Evolutionary conservation across 2,329 filamentous ascomycete genomes (phyloP).

Genomic region (Fusarium dlaminii): DNA sequence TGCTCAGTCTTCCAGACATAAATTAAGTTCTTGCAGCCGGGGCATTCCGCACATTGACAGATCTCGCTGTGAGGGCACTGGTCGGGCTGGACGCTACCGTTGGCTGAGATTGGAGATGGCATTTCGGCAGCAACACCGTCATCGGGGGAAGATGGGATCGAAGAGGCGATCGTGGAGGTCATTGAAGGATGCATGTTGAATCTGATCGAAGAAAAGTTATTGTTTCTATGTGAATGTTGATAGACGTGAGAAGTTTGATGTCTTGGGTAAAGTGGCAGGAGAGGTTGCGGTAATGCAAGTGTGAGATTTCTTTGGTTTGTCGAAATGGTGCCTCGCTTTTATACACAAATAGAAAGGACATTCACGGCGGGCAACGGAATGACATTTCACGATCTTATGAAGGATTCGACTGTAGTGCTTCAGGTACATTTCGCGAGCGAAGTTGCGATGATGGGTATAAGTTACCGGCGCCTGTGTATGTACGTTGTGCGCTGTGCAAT

Average conservation of each 20-base stretch:
- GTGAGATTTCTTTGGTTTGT: neutral
- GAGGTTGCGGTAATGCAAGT: neutral
- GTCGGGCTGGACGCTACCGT: neutral
- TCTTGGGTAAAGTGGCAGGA: too few relatives aligned
- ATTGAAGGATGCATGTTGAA: neutral
- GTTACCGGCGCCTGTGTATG: neutral
- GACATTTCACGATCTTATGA: rapidly evolving
- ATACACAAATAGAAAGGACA: neutral
- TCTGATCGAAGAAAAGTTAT: neutral
- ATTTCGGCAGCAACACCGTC: neutral
- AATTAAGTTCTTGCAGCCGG: neutral
- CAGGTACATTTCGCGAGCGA: neutral
- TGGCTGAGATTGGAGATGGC: neutral
- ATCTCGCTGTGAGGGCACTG: neutral
- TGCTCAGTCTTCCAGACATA: neutral
- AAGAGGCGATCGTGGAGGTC: too few relatives aligned
- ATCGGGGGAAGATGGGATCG: rapidly evolving
- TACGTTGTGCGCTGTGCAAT: neutral
- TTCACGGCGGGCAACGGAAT: neutral
- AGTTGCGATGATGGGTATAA: neutral
- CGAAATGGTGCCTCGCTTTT: neutral
- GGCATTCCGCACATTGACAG: neutral
- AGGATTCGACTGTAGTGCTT: neutral
- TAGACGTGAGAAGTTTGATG: neutral
- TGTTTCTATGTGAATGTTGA: neutral